Conservation (phyloP, 768 basidiomycete genomes). For the Stropharia rugosoannulata region DNA sequence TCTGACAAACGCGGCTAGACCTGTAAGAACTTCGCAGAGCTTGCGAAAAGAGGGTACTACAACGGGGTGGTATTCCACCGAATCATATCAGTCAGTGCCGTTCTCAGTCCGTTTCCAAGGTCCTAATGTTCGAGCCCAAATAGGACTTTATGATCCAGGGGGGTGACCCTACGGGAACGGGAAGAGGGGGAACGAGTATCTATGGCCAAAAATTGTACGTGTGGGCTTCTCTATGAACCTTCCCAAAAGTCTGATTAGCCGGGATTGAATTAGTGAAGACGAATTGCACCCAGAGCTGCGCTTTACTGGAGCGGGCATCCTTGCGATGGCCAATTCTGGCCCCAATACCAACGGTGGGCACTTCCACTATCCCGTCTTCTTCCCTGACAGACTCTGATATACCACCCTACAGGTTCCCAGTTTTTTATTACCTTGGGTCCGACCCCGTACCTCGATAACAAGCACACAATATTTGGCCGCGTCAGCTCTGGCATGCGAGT, state of each 20-base stretch:
- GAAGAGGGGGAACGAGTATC: slow-evolving; percentile 86
- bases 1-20: slow-evolving; percentile 51
- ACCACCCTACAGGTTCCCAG: slow-evolving; percentile 68
- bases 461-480: slow-evolving; percentile 90
- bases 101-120: not conserved
- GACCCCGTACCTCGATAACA: slow-evolving; percentile 81
- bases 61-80: slow-evolving; percentile 90
- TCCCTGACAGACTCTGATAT: not conserved
- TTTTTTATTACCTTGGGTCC: slow-evolving; percentile 89
- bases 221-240: slow-evolving; percentile 1
- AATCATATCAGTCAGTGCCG: slow-evolving; percentile 69
- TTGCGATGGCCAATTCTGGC: slow-evolving; percentile 97
- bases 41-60: slow-evolving; percentile 92
- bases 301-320: slow-evolving; percentile 94
- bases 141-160: slow-evolving; percentile 98
- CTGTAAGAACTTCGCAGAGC: slow-evolving; percentile 92
- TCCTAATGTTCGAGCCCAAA: not conserved
- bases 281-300: slow-evolving; percentile 89
- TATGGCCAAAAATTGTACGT: slow-evolving; percentile 86
- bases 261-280: slow-evolving; percentile 61
- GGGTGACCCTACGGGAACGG: slow-evolving; percentile 95
- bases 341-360: slow-evolving; percentile 82
- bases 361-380: slow-evolving; percentile 29
- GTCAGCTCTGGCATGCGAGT: slow-evolving; percentile 92
- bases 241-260: slow-evolving; percentile 2